Conservation (phyloP, 2,329 filamentous ascomycete species). For the Nothophaeocryptopus gaeumannii region DNA sequence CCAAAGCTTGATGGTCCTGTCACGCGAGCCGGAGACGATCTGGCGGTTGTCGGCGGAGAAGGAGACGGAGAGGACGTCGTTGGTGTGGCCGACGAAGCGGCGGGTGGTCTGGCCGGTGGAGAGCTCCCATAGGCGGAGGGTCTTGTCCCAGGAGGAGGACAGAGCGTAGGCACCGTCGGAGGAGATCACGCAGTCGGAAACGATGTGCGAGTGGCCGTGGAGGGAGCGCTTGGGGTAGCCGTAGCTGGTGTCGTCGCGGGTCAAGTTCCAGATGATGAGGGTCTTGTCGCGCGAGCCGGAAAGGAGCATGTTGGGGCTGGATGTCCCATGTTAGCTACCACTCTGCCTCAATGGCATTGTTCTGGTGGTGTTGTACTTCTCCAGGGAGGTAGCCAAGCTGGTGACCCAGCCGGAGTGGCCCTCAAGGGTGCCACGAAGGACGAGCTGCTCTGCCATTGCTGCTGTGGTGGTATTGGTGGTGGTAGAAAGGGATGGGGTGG, state of each 20-base stretch:
- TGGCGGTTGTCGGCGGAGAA: constrained; percentile 99
- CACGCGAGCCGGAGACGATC: constrained; percentile 97
- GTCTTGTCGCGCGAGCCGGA: constrained; percentile 97
- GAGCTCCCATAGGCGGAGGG: constrained; percentile 98
- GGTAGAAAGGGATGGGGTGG: neutral
- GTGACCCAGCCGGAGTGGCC: constrained; percentile 99
- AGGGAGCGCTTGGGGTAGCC: constrained; percentile 99
- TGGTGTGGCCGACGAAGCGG: constrained; percentile 98
- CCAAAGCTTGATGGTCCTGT: constrained; percentile 99
- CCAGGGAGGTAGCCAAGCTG: constrained; percentile 94
- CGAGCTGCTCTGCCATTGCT: constrained; percentile 42
- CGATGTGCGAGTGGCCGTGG: constrained; percentile 98
- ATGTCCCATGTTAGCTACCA: constrained; percentile 7
- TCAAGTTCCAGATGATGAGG: constrained; percentile 99
- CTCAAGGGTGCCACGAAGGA: constrained; percentile 49
- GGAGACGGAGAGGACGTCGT: constrained; percentile 98
- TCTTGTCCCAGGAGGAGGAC: constrained; percentile 99
- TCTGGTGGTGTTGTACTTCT: constrained; percentile 63
- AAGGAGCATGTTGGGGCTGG: constrained; percentile 97
- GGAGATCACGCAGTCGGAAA: constrained; percentile 99
- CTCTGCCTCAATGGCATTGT: constrained; percentile 42
- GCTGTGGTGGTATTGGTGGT: constrained; percentile 2
- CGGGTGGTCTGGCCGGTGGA: constrained; percentile 95
- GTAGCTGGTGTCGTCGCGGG: constrained; percentile 96
- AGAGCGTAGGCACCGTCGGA: constrained; percentile 99